Evolutionary conservation across 345 rosid genomes (phyloP).

Genomic region (Microcos paniculata): DNA sequence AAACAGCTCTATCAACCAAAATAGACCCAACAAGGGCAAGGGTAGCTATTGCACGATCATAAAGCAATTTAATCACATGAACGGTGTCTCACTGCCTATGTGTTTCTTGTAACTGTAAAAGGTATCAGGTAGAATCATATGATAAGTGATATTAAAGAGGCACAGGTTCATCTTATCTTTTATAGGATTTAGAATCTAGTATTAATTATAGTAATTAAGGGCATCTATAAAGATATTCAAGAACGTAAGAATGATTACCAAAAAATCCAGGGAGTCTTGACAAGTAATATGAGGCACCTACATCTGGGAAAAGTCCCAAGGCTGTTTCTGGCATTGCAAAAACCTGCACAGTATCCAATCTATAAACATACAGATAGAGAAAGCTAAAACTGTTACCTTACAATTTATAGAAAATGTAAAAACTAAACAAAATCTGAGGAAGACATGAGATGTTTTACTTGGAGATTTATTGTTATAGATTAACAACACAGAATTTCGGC

Average conservation of each 20-base stretch:
- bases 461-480: neutral
- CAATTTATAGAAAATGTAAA: slow-evolving; percentile 4
- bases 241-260: slow-evolving; percentile 39
- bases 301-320: slow-evolving; percentile 84
- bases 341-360: slow-evolving; percentile 41
- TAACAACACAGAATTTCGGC: neutral
- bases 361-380: neutral
- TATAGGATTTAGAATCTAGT: neutral
- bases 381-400: neutral
- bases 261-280: slow-evolving; percentile 86
- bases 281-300: slow-evolving; percentile 82
- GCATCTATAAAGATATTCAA: neutral
- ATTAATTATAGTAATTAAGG: neutral
- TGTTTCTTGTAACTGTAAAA: neutral
- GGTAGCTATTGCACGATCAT: slow-evolving; percentile 2
- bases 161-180: neutral
- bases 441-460: neutral
- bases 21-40: neutral
- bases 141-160: neutral
- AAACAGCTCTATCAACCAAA: slow-evolving; percentile 4
- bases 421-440: neutral
- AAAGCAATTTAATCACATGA: neutral
- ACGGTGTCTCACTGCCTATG: neutral
- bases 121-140: neutral
- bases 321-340: slow-evolving; percentile 95